These are phyloP conservation scores for Magnusiomyces ingens DNA, from an alignment of 1,139 yeast species.

Conservation along the genomic window DNA sequence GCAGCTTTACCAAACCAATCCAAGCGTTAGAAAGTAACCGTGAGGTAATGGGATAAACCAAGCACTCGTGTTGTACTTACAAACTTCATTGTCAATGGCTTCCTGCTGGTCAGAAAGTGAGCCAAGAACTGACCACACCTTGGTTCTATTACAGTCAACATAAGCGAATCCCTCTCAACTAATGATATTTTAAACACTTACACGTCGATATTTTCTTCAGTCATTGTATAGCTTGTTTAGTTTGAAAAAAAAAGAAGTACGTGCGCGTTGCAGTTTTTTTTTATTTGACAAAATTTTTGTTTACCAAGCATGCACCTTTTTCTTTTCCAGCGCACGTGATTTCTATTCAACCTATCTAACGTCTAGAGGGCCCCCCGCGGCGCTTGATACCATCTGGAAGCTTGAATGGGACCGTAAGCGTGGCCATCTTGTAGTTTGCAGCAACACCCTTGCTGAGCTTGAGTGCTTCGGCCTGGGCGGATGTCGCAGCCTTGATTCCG, in stretches of 20 bases:
- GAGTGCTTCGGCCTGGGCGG: constrained; percentile 73
- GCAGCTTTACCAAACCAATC: background rate
- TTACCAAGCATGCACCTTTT: too few relatives aligned
- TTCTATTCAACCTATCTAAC: background rate
- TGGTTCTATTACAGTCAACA: background rate
- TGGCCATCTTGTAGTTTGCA: constrained; percentile 67
- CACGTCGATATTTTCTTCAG: too few relatives aligned
- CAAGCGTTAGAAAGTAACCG: background rate
- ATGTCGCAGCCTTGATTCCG: constrained; percentile 63
- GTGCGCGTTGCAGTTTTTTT: too few relatives aligned
- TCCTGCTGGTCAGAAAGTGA: background rate
- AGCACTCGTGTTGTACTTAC: background rate
- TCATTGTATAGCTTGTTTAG: too few relatives aligned
- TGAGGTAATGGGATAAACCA: background rate
- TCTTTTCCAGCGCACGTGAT: too few relatives aligned
- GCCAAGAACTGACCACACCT: background rate
- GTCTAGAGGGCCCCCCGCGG: constrained; percentile 33
- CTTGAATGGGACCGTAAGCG: constrained; percentile 80
- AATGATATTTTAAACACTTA: too few relatives aligned
- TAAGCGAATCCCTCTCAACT: too few relatives aligned
- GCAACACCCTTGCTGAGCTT: constrained; percentile 44
- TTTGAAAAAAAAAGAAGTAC: too few relatives aligned
- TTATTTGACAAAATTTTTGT: too few relatives aligned
- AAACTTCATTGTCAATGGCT: constrained; percentile 1
- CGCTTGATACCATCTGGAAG: constrained; percentile 78